Percentiles rank a stretch among this genome's conserved stretches.
phyloP scores from a whole-genome alignment of 345 rosid species.

The Arabidopsis thaliana region TAIR10.1 NC_003070.9:22122501-22123000 shows the following conservation, averaged over 20 bases:
- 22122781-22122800: constrained; percentile 65
- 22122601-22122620: neutral
- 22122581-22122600: neutral
- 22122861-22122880: constrained; percentile 55
- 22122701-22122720: constrained; percentile 58
- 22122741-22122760: constrained; percentile 46
- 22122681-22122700: constrained; percentile 76
- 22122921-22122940: neutral
- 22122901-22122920: neutral
- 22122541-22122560: neutral
- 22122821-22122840: constrained; percentile 63
- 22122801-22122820: constrained; percentile 60
- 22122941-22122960: too few relatives aligned
- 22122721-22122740: constrained; percentile 46
- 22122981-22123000: constrained; percentile 55
- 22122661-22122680: constrained; percentile 69
- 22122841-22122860: constrained; percentile 52
- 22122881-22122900: constrained; percentile 45
- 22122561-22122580: neutral
- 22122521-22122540: neutral
- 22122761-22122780: constrained; percentile 48
- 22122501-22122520: neutral
- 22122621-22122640: constrained; percentile 63
- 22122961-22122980: neutral
- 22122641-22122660: constrained; percentile 67